These are phyloP conservation scores for Quercus aquifolioides DNA, from an alignment of 306 rosid species.

Conservation along the genomic window DNA sequence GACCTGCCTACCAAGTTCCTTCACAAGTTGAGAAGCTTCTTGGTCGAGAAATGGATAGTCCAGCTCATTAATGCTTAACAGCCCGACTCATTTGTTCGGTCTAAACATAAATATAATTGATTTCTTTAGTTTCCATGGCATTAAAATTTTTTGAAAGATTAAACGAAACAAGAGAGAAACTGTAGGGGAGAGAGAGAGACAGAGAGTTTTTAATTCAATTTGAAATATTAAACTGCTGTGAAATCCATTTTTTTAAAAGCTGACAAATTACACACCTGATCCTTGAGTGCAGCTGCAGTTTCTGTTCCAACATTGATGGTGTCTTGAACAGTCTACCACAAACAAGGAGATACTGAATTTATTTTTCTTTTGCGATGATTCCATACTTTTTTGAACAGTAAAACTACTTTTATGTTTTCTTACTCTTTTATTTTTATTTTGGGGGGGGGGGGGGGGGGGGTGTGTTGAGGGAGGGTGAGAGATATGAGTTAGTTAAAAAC, in stretches of 20 bases:
- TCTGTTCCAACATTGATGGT: slow-evolving; percentile 83
- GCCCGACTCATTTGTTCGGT: slow-evolving; percentile 98
- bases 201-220: neutral
- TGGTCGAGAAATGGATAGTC: slow-evolving; percentile 89
- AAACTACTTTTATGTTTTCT: too few species aligned
- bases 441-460: too few species aligned
- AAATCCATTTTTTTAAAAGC: neutral
- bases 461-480: too few species aligned
- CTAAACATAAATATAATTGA: slow-evolving; percentile 41
- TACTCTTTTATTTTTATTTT: too few species aligned
- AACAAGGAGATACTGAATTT: slow-evolving; percentile 16
- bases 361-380: slow-evolving; percentile 20
- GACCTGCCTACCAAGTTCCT: slow-evolving; percentile 99
- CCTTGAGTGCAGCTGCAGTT: slow-evolving; percentile 85
- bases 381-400: neutral
- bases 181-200: neutral
- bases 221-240: neutral
- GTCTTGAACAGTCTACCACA: slow-evolving; percentile 75
- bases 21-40: slow-evolving; percentile 90
- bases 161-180: neutral
- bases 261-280: slow-evolving; percentile 56
- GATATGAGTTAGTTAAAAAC: neutral
- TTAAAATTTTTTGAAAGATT: neutral
- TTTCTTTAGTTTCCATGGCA: slow-evolving; percentile 22
- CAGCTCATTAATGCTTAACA: slow-evolving; percentile 60